Evolutionary conservation across 768 basidiomycete genomes (phyloP), one percentile per base, ranked within the genome.

Genomic region (Boletus barrowsii): DNA sequence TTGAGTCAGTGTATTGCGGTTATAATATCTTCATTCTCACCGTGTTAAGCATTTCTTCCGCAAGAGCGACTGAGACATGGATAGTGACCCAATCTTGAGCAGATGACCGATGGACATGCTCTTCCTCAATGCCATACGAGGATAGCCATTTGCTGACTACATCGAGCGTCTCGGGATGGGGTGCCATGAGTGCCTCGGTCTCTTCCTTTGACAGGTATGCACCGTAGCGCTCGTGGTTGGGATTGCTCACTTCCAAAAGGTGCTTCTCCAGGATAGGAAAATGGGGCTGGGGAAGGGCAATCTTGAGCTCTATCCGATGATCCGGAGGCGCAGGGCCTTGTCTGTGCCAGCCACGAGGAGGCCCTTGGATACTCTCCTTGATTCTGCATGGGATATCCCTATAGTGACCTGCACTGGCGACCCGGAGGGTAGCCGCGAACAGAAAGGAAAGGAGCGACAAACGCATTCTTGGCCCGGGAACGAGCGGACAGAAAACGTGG

Each of bases 21-120:
- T 6, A 17, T n/a, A 41, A n/a, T n/a, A 35, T 26, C 26, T 22
- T 22, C 4, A 22, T 32, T 40, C 79, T 62, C 60, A 87, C 86
- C 43, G 88, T 85, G 62, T 81, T 72, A 17, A 90, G 76, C 81
- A 90, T 84, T 59, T 80, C 71, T 66, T 90, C 88, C 0, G 83
- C 87, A 24, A 83, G 57, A 32, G 71, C 60, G 42, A 90, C 76
- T 0, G 86, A 79, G 8, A 88, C 71, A 13, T 67, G 80, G 37
- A 88, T 65, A 6, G 75, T 81, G 13, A 88, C 72, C 88, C 87
- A 90, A 57, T 89, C 88, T 45, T 79, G 76, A 0, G 87, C 86
- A 3, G 84, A 77, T 11, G 87, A 86, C 9, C 82, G 80, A 40
- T 69, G 56, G 18, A 83, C 58, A 51, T 79, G 75, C 37, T 74